Evolutionary conservation across 345 rosid species (phyloP), one percentile per base, ranked within the genome.

Genomic region (thale cress (Arabidopsis thaliana)): DNA sequence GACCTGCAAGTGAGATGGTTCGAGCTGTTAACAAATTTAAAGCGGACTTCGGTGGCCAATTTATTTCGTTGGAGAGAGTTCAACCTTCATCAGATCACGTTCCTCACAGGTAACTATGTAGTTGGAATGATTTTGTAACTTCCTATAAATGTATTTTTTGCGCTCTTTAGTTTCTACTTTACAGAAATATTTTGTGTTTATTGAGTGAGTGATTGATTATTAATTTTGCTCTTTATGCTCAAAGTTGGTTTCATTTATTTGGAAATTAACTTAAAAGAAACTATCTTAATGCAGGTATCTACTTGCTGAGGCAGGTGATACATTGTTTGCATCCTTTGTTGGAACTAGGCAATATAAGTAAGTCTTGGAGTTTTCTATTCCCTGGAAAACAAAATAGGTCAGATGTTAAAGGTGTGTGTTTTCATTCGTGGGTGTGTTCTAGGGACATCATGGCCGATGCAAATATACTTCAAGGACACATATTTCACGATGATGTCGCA

Each of bases 301-400:
- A 46, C 81, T 94, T 73, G 98, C 97, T 14, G 98, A 94, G 85
- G 91, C 98, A 24, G 96, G 97, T 11, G 96, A 94, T 74, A 94
- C 98, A 2, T 81, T 91, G 14, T 94, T 94, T 88, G 98, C 98
- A 71, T 94, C 98, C 33, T 94, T 91, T 73, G 85, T 91, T 60
- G 98, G 98, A 59, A 94, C 98, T 11, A 94, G 87, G 80, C 95
- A 90, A 84, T 94, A 94, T 82, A 85, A 88, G 98, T 94, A 89
- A 82, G 95, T 71, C 33, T 25, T 33, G 41, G 32, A 60, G 59
- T 34, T 45, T 45, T 34, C 52, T 57, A 20, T 53, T 46, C 24
- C 50, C 6, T 56, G 61, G 33, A 40, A 55, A 65, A 33, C 28
- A 32, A 32, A 25, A 5, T 59, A 57, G 48, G 16, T 41, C 42